phyloP scores from a whole-genome alignment of 139 green algal species.

The Coelastrella sp. region DNA sequence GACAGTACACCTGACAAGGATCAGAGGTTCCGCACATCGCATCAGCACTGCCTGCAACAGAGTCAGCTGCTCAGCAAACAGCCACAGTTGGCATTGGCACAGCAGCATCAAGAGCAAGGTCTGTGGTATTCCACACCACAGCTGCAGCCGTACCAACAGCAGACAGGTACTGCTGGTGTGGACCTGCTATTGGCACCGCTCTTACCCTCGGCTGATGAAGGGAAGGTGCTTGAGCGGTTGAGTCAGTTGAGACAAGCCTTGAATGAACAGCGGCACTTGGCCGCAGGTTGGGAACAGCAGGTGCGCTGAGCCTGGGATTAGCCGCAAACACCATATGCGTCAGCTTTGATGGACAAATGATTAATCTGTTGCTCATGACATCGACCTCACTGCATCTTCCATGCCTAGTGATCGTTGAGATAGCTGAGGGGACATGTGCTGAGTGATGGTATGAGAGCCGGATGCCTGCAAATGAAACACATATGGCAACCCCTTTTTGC shows the following conservation, averaged over 20 bases:
- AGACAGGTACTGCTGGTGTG: background rate
- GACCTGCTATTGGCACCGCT: slow-evolving; percentile 45
- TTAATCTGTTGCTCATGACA: too few species aligned
- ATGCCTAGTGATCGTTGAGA: too few species aligned
- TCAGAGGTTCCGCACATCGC: background rate
- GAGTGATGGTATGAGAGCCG: too few species aligned
- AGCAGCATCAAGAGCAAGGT: slow-evolving; percentile 2
- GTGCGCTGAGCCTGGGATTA: background rate
- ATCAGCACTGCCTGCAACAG: background rate
- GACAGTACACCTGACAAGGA: background rate
- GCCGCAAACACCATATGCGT: too few species aligned
- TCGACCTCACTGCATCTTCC: too few species aligned
- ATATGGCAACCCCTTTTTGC: background rate
- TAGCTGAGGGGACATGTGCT: too few species aligned
- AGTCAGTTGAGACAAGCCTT: slow-evolving; percentile 35
- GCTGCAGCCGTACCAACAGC: slow-evolving; percentile 20
- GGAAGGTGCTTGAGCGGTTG: slow-evolving; percentile 32
- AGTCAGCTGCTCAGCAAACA: background rate
- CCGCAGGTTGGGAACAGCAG: slow-evolving; percentile 36
- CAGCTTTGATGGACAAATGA: too few species aligned
- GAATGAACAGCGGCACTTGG: slow-evolving; percentile 14
- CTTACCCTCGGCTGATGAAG: slow-evolving; percentile 36
- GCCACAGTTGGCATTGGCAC: background rate
- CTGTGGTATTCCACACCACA: background rate
- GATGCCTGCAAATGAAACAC: too few species aligned